These are phyloP conservation scores for Lachnellula hyalina DNA, from an alignment of 2,329 filamentous ascomycete genomes.

Conservation along the genomic window DNA sequence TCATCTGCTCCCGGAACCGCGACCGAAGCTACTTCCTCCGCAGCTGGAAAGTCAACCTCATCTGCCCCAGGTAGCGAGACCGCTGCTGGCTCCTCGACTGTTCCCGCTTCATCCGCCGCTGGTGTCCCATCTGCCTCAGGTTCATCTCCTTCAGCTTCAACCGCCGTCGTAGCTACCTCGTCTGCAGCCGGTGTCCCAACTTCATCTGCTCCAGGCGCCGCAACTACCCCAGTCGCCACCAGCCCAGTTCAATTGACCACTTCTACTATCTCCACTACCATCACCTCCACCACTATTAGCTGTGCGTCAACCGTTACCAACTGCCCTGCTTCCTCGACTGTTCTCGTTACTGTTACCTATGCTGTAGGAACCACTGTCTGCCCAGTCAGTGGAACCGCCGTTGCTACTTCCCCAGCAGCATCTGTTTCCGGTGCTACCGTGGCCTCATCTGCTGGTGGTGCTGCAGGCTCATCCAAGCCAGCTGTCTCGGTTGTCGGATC, in stretches of 20 bases:
- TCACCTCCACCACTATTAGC: conserved; percentile 45
- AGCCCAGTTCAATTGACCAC: conserved; percentile 8
- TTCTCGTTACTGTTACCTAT: conserved; percentile 14
- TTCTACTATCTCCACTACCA: conserved; percentile 47
- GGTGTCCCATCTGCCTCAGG: not conserved
- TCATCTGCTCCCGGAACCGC: not conserved
- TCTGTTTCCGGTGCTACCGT: not conserved
- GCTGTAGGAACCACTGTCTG: conserved; percentile 25
- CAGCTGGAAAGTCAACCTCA: not conserved
- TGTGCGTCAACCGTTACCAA: conserved; percentile 41
- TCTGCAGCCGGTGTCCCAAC: not conserved
- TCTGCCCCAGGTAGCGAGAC: conserved; percentile 11
- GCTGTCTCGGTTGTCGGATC: conserved; percentile 11
- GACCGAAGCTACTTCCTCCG: not conserved
- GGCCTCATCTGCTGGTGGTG: not conserved
- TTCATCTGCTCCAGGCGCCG: not conserved
- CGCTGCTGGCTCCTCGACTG: conserved; percentile 10
- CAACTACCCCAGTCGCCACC: conserved; percentile 1
- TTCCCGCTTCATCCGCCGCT: conserved; percentile 31
- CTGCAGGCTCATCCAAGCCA: conserved; percentile 10
- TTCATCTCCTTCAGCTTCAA: not conserved
- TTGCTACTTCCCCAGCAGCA: not conserved
- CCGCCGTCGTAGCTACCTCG: not conserved
- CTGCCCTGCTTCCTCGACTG: conserved; percentile 38
- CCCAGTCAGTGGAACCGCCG: conserved; percentile 17